phyloP scores from a whole-genome alignment of 352 stramenopile species.

The Pythium graminicola region DNA sequence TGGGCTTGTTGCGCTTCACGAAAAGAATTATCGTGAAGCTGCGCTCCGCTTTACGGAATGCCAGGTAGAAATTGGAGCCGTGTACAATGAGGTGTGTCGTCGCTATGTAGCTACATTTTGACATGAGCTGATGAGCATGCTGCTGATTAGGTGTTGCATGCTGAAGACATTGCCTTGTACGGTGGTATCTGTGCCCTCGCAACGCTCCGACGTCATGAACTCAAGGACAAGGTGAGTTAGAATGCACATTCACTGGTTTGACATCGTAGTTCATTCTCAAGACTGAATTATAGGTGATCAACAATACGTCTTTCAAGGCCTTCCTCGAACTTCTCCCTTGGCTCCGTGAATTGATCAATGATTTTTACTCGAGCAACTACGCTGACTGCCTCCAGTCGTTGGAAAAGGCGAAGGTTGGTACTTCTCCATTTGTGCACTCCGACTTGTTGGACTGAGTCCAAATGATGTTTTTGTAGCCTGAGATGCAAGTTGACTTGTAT shows the following conservation, averaged over 20 bases:
- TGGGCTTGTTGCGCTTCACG: slow-evolving; percentile 68
- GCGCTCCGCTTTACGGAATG: slow-evolving; percentile 79
- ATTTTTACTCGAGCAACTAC: slow-evolving; percentile 88
- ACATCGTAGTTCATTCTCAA: neutral
- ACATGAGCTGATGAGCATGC: too few relatives aligned
- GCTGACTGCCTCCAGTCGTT: slow-evolving; percentile 69
- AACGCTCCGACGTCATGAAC: slow-evolving; percentile 73
- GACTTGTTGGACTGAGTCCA: too few relatives aligned
- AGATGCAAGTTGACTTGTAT: slow-evolving; percentile 78
- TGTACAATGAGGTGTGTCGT: slow-evolving; percentile 73
- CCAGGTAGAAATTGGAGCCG: slow-evolving; percentile 66
- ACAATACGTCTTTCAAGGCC: slow-evolving; percentile 83
- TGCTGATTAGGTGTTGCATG: slow-evolving; percentile 48
- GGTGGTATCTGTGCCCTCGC: slow-evolving; percentile 81
- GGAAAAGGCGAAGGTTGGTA: slow-evolving; percentile 59
- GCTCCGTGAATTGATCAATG: slow-evolving; percentile 82
- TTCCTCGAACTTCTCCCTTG: slow-evolving; percentile 84
- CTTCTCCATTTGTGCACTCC: neutral
- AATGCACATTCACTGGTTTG: neutral
- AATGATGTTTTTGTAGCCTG: slow-evolving; percentile 29
- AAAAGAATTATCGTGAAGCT: slow-evolving; percentile 74
- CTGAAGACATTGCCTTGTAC: slow-evolving; percentile 84
- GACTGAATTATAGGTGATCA: slow-evolving; percentile 47
- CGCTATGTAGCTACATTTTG: neutral
- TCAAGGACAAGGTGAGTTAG: slow-evolving; percentile 56